A percentile compares a stretch with the other conserved stretches of the same genome.
Evolutionary conservation across 2,329 filamentous ascomycete species (phyloP).

Genomic region (Verticillium alfalfae): DNA sequence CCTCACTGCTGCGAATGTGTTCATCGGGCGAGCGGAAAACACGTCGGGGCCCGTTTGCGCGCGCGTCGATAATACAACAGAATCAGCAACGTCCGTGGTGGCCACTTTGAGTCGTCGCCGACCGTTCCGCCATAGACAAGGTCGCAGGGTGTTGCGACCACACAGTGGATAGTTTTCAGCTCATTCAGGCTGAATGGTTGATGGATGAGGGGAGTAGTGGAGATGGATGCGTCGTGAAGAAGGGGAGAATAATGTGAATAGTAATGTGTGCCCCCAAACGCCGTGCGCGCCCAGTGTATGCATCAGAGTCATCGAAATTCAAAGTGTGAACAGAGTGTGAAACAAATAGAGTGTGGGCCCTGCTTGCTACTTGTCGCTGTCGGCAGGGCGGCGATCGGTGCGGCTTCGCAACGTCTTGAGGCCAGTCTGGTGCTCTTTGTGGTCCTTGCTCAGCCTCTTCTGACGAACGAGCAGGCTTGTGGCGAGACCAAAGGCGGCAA

Average conservation of each 20-base stretch:
- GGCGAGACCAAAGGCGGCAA: slow-evolving; percentile 40
- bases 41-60: neutral
- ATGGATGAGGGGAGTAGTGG: neutral
- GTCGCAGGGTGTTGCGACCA: neutral
- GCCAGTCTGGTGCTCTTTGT: slow-evolving; percentile 54
- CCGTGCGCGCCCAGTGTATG: neutral
- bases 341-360: neutral
- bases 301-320: neutral
- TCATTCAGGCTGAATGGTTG: neutral
- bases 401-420: slow-evolving; percentile 31
- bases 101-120: neutral
- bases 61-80: neutral
- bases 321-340: too few relatives aligned
- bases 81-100: neutral
- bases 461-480: slow-evolving; percentile 42
- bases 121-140: neutral
- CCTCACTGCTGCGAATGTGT: neutral
- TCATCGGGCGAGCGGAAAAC: neutral
- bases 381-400: neutral
- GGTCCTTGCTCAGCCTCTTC: slow-evolving; percentile 46
- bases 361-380: neutral
- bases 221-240: neutral
- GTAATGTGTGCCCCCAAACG: neutral
- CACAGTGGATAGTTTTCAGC: neutral
- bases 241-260: neutral